Base-by-base conservation (phyloP, 2,329 filamentous ascomycete genomes). In the Exophiala xenobiotica region DNA sequence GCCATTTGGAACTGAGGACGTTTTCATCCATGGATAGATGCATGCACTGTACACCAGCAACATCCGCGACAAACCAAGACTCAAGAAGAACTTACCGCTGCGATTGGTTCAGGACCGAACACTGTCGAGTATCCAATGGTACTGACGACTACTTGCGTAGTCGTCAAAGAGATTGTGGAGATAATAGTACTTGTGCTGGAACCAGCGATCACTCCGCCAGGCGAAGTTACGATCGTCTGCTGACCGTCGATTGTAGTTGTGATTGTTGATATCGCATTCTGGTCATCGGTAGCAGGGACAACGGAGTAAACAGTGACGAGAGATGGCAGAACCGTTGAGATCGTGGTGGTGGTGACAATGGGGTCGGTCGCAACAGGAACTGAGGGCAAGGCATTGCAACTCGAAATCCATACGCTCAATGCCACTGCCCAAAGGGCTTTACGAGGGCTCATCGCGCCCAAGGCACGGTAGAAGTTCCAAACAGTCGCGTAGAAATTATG, bases 321-420 rank as follows among this genome's bases (percentile, higher is more conserved):
- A 9, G 51, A 55, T 9, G 52, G 51, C 18, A 57, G 11, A 9
- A 51, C 54, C 2, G 55, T 53, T 20, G 55, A 20, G 4, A 55
- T 31, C 3, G 55, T 58, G 12, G 22, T 49, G 9, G 52, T 51
- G 11, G 41, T 37, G 6, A 58, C 29, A 26, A 58, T 55, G n/a
- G 55, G 55, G 35, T 58, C 38, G 9, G 55, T 58, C 8, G 55
- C 55, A 33, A 58, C 19, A 8, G 55, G 55, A 11, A 58, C 52
- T 23, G 55, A 54, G 37, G 48, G 37, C 19, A 40, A 26, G 12
- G 52, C 55, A 40, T 47, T 46, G 42, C 44, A 52, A 23, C 52
- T 16, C 14, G n/a, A 49, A 12, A 46, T 27, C n/a, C n/a, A n/a
- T n/a, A n/a, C n/a, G 12, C 43, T 26, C 9, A 45, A 39, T 37